Percentiles rank a stretch among this genome's conserved stretches.
Conservation (phyloP, 306 rosid genomes). For the Oxytropis ochrocephala region DNA sequence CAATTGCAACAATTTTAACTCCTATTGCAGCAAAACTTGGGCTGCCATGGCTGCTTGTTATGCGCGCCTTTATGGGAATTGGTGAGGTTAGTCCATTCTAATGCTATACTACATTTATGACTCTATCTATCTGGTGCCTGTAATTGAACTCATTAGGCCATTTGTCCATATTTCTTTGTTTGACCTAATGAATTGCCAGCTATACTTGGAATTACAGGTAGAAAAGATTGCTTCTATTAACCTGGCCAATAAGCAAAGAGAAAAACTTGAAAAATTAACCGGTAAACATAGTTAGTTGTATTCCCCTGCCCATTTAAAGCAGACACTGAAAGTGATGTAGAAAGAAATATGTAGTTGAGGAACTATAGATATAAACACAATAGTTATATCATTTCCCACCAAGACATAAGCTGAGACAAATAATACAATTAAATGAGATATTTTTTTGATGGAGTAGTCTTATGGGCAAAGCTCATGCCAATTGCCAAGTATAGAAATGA, state of each 20-base stretch:
- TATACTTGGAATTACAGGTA: background rate
- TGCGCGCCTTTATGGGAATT: constrained; percentile 95
- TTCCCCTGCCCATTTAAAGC: background rate
- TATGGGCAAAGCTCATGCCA: background rate
- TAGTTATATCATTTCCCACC: background rate
- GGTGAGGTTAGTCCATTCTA: constrained; percentile 76
- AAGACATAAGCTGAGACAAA: background rate
- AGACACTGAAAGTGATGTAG: background rate
- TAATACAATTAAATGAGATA: background rate
- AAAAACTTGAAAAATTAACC: background rate
- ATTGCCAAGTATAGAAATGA: background rate
- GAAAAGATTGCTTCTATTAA: background rate
- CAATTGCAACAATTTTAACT: constrained; percentile 79
- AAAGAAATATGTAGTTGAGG: background rate
- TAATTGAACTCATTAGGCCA: background rate
- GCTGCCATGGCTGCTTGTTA: constrained; percentile 74
- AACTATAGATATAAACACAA: background rate
- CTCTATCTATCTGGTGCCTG: constrained; percentile 10
- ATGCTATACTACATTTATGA: background rate
- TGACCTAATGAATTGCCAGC: background rate
- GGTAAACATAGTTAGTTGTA: background rate
- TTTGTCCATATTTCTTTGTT: background rate
- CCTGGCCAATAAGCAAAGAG: constrained; percentile 4
- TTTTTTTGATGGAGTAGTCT: background rate
- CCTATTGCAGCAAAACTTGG: constrained; percentile 88